Evolutionary conservation across 1,139 yeast species (phyloP), one percentile per base, ranked within the genome.

Genomic region (Geotrichum siamense): DNA sequence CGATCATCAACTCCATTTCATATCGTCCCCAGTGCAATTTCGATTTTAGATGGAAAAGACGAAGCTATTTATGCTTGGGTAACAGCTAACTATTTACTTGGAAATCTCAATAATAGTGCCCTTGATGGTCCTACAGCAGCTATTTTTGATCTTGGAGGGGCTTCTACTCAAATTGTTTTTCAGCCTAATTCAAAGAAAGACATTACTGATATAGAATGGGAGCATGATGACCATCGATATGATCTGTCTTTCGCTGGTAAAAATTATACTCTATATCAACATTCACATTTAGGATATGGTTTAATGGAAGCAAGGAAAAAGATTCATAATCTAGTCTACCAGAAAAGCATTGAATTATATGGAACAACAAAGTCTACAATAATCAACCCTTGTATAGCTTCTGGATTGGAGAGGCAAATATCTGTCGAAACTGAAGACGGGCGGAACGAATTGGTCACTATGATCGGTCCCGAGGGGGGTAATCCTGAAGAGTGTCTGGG

Each of bases 1-100:
- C 85, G 82, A 59, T 65, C 68, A 1, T 79, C 84, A 52, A 91
- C 77, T 62, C 97, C 97, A 42, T 93, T 91, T 69, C 82, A 96
- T 1, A 87, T 91, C 34, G 94, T 87, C 39, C 75, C 72, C 8
- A 96, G 96, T 47, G 42, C 22, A 10, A 74, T 91, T 48, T 74
- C 89, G 9, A 82, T 91, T 56, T 89, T 91, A 96, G 91, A 84
- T 48, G 98, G 98, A 54, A 81, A 78, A 51, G 95, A 89, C 57
- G 98, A 91, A 69, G 99, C 98, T 62, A 96, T 91, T n/a, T 91
- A 78, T 59, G 98, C 98, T 1, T 91, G 99, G 99, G 82, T 91
- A 61, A 91, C 98, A 30, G 81, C 96, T 43, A 91, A 91, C 69
- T 91, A 80, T 63, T 70, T 91, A 52, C 74, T 91, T 54, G 96